Evolutionary conservation across 495 filamentous ascomycete genomes (phyloP).

Genomic region (Letharia columbiana): DNA sequence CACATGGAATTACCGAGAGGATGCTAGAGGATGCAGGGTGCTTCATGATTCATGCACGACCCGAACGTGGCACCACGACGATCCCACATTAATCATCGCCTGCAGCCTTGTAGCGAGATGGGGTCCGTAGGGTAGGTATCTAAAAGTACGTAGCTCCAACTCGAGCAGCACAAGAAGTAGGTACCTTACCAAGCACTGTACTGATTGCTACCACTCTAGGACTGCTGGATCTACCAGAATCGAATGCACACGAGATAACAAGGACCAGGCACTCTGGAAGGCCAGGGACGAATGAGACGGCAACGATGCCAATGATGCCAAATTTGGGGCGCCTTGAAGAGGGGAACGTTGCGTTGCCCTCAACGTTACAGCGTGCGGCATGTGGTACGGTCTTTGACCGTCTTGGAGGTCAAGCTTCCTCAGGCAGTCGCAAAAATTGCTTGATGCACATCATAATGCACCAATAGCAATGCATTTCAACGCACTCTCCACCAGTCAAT

Average conservation of each 20-base stretch:
- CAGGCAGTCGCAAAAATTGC: conserved; percentile 5
- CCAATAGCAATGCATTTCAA: conserved; percentile 1
- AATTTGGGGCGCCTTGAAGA: conserved; percentile 14
- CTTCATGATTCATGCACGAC: conserved; percentile 8
- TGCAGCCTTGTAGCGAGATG: conserved; percentile 16
- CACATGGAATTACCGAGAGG: conserved; percentile 23
- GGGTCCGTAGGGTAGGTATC: not conserved
- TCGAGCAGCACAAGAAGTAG: not conserved
- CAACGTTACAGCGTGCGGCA: conserved; percentile 11
- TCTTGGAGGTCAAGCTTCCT: conserved; percentile 8
- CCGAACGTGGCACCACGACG: conserved; percentile 18
- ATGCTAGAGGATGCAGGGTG: conserved; percentile 15
- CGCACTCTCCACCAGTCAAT: not conserved
- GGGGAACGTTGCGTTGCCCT: conserved; percentile 7
- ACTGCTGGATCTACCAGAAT: conserved; percentile 1
- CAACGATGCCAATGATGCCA: conserved; percentile 9
- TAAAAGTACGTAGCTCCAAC: not conserved
- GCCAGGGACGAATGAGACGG: not conserved
- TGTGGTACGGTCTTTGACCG: conserved; percentile 12
- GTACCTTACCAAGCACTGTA: not conserved
- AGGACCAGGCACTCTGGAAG: not conserved
- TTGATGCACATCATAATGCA: conserved; percentile 12
- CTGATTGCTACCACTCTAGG: not conserved
- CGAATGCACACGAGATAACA: conserved; percentile 14
- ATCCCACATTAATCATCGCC: conserved; percentile 24